Base-by-base conservation (phyloP, 108 stramenopile genomes). In the Aurantiochytrium sp. region DNA sequence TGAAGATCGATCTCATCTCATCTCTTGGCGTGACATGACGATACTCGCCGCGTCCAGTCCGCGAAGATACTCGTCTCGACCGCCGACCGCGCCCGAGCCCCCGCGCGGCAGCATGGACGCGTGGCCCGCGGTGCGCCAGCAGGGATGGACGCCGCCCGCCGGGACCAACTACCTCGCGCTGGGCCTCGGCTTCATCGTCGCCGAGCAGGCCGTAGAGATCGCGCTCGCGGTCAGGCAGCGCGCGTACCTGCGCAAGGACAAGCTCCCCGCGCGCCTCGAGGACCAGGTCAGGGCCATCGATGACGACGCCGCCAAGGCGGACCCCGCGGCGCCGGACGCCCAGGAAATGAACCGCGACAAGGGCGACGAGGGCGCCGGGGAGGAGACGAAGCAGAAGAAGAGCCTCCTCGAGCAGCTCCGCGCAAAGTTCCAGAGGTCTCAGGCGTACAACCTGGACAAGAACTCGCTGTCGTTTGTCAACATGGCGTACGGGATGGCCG, bases 361-460 rank as follows among this genome's bases (percentile, higher is more conserved):
- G 10, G 24, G 10, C 17, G 54, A 55, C 4, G 36, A 45, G 45
- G 73, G 19, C 73, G 30, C 4, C 2, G 37, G 12, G 50, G 17
- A 37, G 89, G 24, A 4, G 1, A 42, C 22, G 36, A 55, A 30
- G 8, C 12, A 39, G 24, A 55, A 17, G 55, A 34, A 21, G 39
- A 42, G 94, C 12, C 87, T 97, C 65, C 88, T 97, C 37, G 94
- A 93, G 31, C 95, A 97, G 87, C 93, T 97, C 22, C 90, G 95
- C 86, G 91, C 89, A 52, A 96, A 96, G 91, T 97, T 96, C 90
- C 88, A 87, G 69, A 90, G 90, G 10, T 92, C 96, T 0, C 96
- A 96, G 90, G 86, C 95, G 21, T 97, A 97, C 91, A 95, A 95
- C 8, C 89, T 95, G 52, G 96, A 97, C 90, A 96, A 96, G 92